Conservation (phyloP, 805 yeast species). For the Yarrowia alimentaria region DNA sequence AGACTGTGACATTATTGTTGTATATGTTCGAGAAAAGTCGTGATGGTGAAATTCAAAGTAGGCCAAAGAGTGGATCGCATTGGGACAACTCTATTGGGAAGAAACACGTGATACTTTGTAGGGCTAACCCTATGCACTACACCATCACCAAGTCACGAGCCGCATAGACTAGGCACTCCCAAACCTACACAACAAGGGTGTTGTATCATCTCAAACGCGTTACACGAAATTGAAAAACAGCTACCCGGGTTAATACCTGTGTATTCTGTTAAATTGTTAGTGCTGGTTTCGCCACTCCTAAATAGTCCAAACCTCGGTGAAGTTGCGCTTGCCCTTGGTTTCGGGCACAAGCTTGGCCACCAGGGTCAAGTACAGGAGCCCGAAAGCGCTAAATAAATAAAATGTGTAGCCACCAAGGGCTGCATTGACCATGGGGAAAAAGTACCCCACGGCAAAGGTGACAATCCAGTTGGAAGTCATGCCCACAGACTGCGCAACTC, state of each 20-base stretch:
- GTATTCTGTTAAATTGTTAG: no score
- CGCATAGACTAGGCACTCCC: no score
- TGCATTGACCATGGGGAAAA: conserved; percentile 71
- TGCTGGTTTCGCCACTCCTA: no score
- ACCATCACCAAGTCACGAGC: background rate
- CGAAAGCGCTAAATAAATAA: conserved; percentile 50
- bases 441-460: conserved; percentile 69
- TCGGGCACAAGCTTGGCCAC: conserved; percentile 61
- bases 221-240: background rate
- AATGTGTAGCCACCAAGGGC: conserved; percentile 76
- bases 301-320: conserved; percentile 64
- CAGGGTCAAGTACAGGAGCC: conserved; percentile 42
- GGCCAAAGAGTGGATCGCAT: conserved; percentile 15
- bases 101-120: conserved; percentile 1
- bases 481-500: conserved; percentile 90
- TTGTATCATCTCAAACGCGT: no score
- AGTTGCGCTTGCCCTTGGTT: conserved; percentile 62
- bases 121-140: conserved; percentile 25
- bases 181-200: no score
- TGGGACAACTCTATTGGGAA: conserved; percentile 19
- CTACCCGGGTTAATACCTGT: background rate
- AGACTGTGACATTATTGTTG: conserved; percentile 51
- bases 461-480: conserved; percentile 89
- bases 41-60: conserved; percentile 27
- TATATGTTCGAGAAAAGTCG: conserved; percentile 28